These are phyloP conservation scores for Suhomyces sp. DNA, from an alignment of 805 yeast species.

Conservation along the genomic window DNA sequence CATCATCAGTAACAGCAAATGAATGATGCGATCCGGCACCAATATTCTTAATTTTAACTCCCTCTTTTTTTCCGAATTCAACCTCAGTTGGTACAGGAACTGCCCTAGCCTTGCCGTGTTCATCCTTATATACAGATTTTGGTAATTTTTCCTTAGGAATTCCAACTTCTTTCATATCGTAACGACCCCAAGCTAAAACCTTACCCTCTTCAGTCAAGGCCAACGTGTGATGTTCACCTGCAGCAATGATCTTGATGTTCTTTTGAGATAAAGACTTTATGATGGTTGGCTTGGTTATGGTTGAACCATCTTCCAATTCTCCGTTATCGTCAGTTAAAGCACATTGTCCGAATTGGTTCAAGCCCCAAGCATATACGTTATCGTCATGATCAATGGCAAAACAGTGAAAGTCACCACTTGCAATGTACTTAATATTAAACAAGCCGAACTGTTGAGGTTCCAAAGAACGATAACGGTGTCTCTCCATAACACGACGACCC, in stretches of 20 bases:
- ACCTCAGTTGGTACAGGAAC: conserved; percentile 82
- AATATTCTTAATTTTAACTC: conserved; percentile 40
- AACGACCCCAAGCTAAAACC: conserved; percentile 83
- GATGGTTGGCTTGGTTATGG: conserved; percentile 72
- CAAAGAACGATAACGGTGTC: conserved; percentile 66
- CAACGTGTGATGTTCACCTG: conserved; percentile 93
- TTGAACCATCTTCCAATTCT: conserved; percentile 79
- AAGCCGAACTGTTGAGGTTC: conserved; percentile 85
- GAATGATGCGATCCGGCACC: conserved; percentile 93
- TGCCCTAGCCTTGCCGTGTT: conserved; percentile 75
- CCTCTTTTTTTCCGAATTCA: conserved; percentile 25
- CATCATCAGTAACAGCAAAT: conserved; percentile 78
- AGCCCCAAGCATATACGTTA: conserved; percentile 85
- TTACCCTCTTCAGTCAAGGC: conserved; percentile 73
- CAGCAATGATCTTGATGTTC: conserved; percentile 61
- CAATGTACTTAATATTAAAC: conserved; percentile 71
- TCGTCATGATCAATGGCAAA: conserved; percentile 81
- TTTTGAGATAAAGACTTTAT: conserved; percentile 62
- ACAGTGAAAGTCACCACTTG: conserved; percentile 94
- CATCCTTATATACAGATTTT: conserved; percentile 69
- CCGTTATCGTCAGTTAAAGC: conserved; percentile 62
- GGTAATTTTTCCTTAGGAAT: conserved; percentile 67
- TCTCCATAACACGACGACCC: conserved; percentile 81
- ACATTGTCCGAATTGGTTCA: conserved; percentile 96
- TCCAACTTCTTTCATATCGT: conserved; percentile 92